Evolutionary conservation across 768 basidiomycete genomes (phyloP).

Genomic region (Collybiopsis luxurians): DNA sequence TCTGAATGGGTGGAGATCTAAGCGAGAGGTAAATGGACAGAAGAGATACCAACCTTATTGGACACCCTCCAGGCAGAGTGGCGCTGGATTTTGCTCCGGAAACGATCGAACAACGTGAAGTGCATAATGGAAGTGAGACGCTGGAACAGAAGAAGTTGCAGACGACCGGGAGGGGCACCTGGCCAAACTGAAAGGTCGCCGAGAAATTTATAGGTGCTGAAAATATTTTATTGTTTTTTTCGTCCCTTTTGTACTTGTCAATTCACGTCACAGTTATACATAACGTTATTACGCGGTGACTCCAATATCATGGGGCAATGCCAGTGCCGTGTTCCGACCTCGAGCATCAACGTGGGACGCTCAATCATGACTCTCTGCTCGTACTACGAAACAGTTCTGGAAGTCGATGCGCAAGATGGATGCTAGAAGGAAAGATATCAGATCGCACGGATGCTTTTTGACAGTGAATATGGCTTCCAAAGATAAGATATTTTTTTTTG

Average conservation of each 20-base stretch:
- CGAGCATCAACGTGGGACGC: no score
- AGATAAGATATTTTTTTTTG: no score
- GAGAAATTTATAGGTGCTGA: not conserved
- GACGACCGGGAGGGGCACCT: not conserved
- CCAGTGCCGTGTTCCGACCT: not conserved
- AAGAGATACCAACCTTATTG: not conserved
- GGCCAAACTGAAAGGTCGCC: not conserved
- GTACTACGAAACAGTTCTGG: no score
- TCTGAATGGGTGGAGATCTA: not conserved
- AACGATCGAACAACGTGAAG: conserved; percentile 2
- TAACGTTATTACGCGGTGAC: not conserved
- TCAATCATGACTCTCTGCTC: no score
- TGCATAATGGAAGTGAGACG: not conserved
- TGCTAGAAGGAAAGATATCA: no score
- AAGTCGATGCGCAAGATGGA: no score
- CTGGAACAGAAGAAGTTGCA: not conserved
- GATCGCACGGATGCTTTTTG: no score
- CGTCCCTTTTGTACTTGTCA: not conserved
- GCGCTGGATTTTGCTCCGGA: not conserved
- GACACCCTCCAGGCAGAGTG: not conserved
- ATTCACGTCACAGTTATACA: not conserved
- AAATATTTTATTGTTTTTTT: not conserved
- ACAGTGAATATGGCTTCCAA: no score
- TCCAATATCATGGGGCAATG: not conserved
- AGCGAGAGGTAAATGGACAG: not conserved